A percentile compares a stretch with the other conserved stretches of the same genome.
Conservation (phyloP, 2,329 filamentous ascomycete species). For the Myriosclerotinia curreyana region DNA sequence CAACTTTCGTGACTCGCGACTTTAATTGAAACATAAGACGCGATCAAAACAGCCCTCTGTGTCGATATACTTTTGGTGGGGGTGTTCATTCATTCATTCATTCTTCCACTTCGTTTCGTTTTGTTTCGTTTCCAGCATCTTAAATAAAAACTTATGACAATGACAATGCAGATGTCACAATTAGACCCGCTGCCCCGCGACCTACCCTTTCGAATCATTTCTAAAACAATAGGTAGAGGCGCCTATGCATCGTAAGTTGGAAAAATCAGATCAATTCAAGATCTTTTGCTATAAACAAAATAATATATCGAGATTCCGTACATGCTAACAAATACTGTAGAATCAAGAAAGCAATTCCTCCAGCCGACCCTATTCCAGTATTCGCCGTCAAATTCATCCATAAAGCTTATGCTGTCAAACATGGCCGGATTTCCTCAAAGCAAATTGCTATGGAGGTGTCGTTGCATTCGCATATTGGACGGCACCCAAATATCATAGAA, state of each 20-base stretch:
- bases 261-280: neutral
- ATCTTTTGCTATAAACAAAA: neutral
- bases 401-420: slow-evolving; percentile 86
- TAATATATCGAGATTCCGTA: too few species aligned
- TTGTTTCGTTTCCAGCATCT: neutral
- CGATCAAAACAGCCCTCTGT: slow-evolving; percentile 8
- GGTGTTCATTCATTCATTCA: neutral
- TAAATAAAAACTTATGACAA: slow-evolving; percentile 19
- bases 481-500: slow-evolving; percentile 90
- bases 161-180: slow-evolving; percentile 68
- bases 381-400: slow-evolving; percentile 99
- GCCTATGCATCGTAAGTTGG: slow-evolving; percentile 86
- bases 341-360: slow-evolving; percentile 83
- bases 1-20: slow-evolving; percentile 14
- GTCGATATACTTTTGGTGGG: neutral
- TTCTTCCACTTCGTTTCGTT: neutral
- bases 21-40: slow-evolving; percentile 6
- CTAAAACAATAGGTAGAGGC: slow-evolving; percentile 92
- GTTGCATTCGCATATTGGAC: slow-evolving; percentile 81
- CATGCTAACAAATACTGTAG: slow-evolving; percentile 29
- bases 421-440: slow-evolving; percentile 83
- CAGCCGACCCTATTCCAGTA: slow-evolving; percentile 65
- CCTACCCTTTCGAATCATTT: slow-evolving; percentile 90
- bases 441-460: slow-evolving; percentile 91
- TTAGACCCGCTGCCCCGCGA: slow-evolving; percentile 79